phyloP scores from a whole-genome alignment of 2,329 filamentous ascomycete genomes.

The Colletotrichum orchidophilum region DNA sequence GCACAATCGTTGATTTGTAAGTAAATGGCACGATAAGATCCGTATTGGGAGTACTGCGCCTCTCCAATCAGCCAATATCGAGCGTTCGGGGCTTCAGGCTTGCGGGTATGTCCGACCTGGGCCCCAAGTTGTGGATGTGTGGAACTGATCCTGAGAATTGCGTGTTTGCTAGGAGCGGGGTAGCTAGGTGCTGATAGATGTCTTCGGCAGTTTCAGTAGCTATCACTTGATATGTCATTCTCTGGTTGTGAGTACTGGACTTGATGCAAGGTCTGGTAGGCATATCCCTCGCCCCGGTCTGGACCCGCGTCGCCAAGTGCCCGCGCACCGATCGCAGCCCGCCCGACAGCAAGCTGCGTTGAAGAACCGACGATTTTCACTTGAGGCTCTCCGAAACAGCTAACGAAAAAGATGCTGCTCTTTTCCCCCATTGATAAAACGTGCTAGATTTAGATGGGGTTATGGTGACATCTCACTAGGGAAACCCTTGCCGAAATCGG shows the following conservation, averaged over 20 bases:
- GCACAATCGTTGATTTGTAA: constrained; percentile 24
- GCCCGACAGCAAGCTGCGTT: background rate
- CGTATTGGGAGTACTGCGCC: background rate
- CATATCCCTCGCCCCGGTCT: background rate
- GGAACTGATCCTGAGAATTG: constrained; percentile 13
- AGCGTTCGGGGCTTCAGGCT: background rate
- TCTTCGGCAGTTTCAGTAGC: background rate
- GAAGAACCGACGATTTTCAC: background rate
- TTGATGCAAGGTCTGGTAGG: background rate
- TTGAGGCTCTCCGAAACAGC: background rate
- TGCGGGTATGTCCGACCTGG: background rate
- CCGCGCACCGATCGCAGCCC: background rate
- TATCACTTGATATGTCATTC: background rate
- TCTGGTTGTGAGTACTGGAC: background rate
- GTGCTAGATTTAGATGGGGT: background rate
- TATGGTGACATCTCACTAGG: constrained; percentile 23
- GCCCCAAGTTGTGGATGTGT: constrained; percentile 19
- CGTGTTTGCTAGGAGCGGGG: constrained; percentile 11
- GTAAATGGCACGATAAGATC: constrained; percentile 8
- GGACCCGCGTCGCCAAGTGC: too few relatives aligned
- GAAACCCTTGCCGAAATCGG: constrained; percentile 31
- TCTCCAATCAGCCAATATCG: background rate
- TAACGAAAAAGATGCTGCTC: background rate
- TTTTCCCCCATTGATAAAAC: background rate
- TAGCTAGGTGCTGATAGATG: background rate